phyloP scores from a whole-genome alignment of 2,329 filamentous ascomycete species.

The Didymella segeticola region DNA sequence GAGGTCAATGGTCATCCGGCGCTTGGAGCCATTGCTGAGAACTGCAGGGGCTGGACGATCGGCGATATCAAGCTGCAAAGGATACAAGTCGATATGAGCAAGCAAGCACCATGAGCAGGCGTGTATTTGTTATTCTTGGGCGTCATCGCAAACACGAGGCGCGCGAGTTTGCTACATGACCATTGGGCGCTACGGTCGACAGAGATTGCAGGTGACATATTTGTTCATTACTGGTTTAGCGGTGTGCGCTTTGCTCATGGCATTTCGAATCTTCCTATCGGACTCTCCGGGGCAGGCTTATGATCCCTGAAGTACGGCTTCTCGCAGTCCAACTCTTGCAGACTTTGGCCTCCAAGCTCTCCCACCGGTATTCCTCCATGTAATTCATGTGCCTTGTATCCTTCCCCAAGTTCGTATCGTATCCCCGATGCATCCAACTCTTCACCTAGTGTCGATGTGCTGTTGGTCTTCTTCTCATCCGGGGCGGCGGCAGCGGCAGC shows the following conservation, averaged over 20 bases:
- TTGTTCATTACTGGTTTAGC: background rate
- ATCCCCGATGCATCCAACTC: conserved; percentile 16
- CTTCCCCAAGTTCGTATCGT: conserved; percentile 16
- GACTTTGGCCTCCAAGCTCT: conserved; percentile 6
- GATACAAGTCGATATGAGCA: too few relatives aligned
- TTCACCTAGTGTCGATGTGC: conserved; percentile 14
- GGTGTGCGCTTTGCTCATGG: background rate
- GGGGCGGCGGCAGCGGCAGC: background rate
- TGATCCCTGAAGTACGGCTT: conserved; percentile 11
- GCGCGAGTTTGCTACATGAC: background rate
- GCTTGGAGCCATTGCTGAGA: background rate
- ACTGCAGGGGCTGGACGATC: background rate
- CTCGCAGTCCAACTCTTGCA: conserved; percentile 11
- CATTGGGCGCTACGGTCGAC: too few relatives aligned
- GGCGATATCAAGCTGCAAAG: too few relatives aligned
- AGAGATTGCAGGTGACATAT: too few relatives aligned
- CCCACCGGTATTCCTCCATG: background rate
- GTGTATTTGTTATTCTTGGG: background rate
- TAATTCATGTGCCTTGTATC: conserved; percentile 14
- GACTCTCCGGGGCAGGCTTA: conserved; percentile 10
- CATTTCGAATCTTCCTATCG: conserved; percentile 10
- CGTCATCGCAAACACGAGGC: background rate
- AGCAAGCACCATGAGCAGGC: background rate
- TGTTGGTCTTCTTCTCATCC: conserved; percentile 6
- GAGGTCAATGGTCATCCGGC: background rate